Percentiles rank a stretch among this genome's conserved stretches.
phyloP scores from a whole-genome alignment of 176 grass and related monocot species.

The Eragrostis nindensis region DNA sequence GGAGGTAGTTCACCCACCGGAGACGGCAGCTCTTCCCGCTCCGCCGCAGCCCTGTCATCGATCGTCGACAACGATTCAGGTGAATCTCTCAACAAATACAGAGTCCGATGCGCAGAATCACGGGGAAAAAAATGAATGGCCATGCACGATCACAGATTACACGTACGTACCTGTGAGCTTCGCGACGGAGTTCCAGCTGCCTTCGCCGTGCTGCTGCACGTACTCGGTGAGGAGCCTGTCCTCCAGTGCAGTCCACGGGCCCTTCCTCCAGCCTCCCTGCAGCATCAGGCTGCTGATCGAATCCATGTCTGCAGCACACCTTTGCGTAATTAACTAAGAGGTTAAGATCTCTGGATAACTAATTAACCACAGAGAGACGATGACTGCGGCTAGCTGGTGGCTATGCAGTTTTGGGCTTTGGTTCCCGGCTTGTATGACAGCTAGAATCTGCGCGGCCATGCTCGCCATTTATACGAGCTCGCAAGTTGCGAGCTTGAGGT shows the following conservation, averaged over 20 bases:
- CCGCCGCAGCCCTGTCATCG: slow-evolving; percentile 55
- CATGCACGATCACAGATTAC: neutral
- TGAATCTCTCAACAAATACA: neutral
- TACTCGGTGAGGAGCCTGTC: slow-evolving; percentile 82
- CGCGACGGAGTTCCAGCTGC: slow-evolving; percentile 95
- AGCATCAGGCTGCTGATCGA: slow-evolving; percentile 45
- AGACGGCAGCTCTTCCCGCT: slow-evolving; percentile 95
- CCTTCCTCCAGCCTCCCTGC: slow-evolving; percentile 76
- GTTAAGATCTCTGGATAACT: neutral
- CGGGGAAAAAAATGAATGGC: neutral
- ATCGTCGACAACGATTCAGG: slow-evolving; percentile 14
- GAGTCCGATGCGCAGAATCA: neutral
- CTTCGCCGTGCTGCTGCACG: slow-evolving; percentile 90
- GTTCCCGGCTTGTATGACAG: slow-evolving; percentile 59
- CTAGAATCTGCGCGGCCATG: slow-evolving; percentile 59
- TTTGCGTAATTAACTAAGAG: neutral
- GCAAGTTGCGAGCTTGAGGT: slow-evolving; percentile 20
- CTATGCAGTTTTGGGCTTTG: slow-evolving; percentile 28
- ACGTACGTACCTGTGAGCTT: slow-evolving; percentile 63
- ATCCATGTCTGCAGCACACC: slow-evolving; percentile 8
- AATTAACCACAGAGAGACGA: neutral
- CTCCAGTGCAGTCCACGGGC: slow-evolving; percentile 86
- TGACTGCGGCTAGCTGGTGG: neutral
- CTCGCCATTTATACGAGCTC: slow-evolving; percentile 57
- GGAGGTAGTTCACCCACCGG: slow-evolving; percentile 96